Evolutionary conservation across 495 filamentous ascomycete genomes (phyloP), one percentile per base, ranked within the genome.

Genomic region (Aspergillus saccharolyticus): DNA sequence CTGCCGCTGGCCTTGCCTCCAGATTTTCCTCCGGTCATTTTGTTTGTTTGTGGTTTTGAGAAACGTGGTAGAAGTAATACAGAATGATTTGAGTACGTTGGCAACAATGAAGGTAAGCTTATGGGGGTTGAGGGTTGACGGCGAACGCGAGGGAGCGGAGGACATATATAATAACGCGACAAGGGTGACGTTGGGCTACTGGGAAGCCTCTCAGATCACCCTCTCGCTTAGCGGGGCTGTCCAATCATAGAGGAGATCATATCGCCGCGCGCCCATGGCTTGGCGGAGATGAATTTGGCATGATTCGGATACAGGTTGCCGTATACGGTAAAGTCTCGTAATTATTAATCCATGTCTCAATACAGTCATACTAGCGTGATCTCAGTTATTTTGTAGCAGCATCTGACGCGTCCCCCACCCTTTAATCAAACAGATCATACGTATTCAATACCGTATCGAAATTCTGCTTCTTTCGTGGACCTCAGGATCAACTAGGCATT

Each of bases 21-120:
- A 73, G 92, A 97, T 81, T 97, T 97, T 80, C 92, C 90, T 80
- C 86, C 88, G 89, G 92, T 96, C 92, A 97, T 97, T 87, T 91
- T 96, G 87, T 56, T 66, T 52, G 57, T 43, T 49, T 14, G 1
- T 20, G 42, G 2, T 15, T 39, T 39, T 39, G n/a, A n/a, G n/a
- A n/a, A n/a, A n/a, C n/a, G n/a, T n/a, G n/a, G n/a, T 56, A 45
- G 28, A 30, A 25, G 47, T 16, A 21, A 9, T 42, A 51, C 20
- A 33, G 28, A 21, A 18, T 60, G 55, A 61, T 52, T 56, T 57
- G 50, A 62, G 55, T 52, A 59, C 57, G 39, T 65, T 56, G 54
- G 54, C 63, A 52, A 55, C 55, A 22, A 56, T 55, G 61, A 55
- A 63, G 56, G 51, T 57, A 51, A n/a, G 42, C 44, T 64, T 60